Percentiles rank a stretch among this genome's conserved stretches.
Evolutionary conservation across 2,329 filamentous ascomycete genomes (phyloP).

Genomic region (Cercospora janseana): DNA sequence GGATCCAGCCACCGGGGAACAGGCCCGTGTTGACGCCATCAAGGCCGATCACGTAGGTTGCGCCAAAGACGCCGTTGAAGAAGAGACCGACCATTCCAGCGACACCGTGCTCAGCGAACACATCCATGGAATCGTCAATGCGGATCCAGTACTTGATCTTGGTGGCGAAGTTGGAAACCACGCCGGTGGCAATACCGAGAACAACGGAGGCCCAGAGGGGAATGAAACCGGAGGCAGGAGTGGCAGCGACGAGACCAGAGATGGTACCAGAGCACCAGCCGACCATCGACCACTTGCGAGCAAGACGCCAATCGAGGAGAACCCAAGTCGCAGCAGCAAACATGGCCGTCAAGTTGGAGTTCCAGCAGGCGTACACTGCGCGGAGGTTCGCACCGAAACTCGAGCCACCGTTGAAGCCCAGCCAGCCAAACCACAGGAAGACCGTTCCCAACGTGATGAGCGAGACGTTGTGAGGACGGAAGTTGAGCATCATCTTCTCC

Average conservation of each 20-base stretch:
- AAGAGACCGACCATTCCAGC: conserved; percentile 79
- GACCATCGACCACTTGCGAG: conserved; percentile 91
- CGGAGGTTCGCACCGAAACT: conserved; percentile 76
- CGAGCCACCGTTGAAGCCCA: conserved; percentile 98
- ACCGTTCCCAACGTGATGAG: conserved; percentile 93
- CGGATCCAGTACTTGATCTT: conserved; percentile 77
- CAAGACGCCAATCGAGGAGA: conserved; percentile 89
- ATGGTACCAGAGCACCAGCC: conserved; percentile 91
- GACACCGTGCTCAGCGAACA: conserved; percentile 85
- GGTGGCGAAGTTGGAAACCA: conserved; percentile 79
- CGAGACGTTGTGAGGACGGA: conserved; percentile 97
- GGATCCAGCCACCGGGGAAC: conserved; percentile 65
- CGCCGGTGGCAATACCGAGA: conserved; percentile 60
- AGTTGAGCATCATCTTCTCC: conserved; percentile 99
- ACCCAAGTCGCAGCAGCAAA: conserved; percentile 93
- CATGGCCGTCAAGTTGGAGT: conserved; percentile 89
- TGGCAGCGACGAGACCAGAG: conserved; percentile 82
- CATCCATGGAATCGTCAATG: conserved; percentile 84
- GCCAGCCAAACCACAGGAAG: conserved; percentile 97
- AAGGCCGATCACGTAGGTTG: conserved; percentile 68
- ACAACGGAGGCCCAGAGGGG: conserved; percentile 62
- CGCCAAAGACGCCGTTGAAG: conserved; percentile 72
- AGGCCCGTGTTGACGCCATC: conserved; percentile 68
- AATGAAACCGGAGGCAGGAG: conserved; percentile 78
- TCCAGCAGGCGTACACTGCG: conserved; percentile 96